Evolutionary conservation across 2,329 filamentous ascomycete species (phyloP).

Genomic region (Aspergillus awamori): DNA sequence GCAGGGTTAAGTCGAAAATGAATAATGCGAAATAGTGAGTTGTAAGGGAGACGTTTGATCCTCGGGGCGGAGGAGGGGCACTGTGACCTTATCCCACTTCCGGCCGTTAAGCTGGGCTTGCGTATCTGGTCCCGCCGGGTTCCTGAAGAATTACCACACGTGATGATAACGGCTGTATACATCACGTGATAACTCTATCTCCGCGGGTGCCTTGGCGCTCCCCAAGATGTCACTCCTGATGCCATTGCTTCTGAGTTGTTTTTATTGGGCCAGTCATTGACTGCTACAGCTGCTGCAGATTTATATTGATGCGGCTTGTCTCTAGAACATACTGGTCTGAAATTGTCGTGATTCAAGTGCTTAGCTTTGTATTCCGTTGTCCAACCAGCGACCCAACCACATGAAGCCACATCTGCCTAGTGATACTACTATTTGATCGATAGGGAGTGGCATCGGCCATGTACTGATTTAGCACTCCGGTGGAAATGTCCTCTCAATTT

Average conservation of each 20-base stretch:
- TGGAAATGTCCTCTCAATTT: slow-evolving; percentile 85
- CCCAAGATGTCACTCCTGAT: slow-evolving; percentile 26
- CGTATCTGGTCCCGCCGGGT: slow-evolving; percentile 8
- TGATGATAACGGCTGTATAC: slow-evolving; percentile 19
- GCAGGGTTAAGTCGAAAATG: not conserved
- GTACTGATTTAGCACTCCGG: slow-evolving; percentile 30
- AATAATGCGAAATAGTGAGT: not conserved
- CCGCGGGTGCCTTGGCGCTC: slow-evolving; percentile 24
- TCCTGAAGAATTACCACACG: slow-evolving; percentile 12
- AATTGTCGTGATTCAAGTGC: not conserved
- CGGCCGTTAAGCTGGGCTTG: not conserved
- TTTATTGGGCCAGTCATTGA: slow-evolving; percentile 4
- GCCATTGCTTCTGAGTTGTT: not conserved
- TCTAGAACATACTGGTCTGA: not conserved
- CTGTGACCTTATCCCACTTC: slow-evolving; percentile 16
- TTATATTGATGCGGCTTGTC: not conserved
- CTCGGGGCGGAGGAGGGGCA: slow-evolving; percentile 25
- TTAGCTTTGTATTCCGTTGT: not conserved
- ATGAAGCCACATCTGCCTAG: slow-evolving; percentile 21
- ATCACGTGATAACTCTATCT: slow-evolving; percentile 23
- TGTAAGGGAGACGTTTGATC: slow-evolving; percentile 18
- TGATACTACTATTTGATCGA: slow-evolving; percentile 17
- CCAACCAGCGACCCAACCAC: slow-evolving; percentile 12
- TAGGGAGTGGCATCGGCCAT: slow-evolving; percentile 31
- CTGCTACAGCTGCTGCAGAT: not conserved